A percentile compares a stretch with the other conserved stretches of the same genome.
Evolutionary conservation across 2,329 filamentous ascomycete species (phyloP).

Genomic region (Sclerotinia glacialis): DNA sequence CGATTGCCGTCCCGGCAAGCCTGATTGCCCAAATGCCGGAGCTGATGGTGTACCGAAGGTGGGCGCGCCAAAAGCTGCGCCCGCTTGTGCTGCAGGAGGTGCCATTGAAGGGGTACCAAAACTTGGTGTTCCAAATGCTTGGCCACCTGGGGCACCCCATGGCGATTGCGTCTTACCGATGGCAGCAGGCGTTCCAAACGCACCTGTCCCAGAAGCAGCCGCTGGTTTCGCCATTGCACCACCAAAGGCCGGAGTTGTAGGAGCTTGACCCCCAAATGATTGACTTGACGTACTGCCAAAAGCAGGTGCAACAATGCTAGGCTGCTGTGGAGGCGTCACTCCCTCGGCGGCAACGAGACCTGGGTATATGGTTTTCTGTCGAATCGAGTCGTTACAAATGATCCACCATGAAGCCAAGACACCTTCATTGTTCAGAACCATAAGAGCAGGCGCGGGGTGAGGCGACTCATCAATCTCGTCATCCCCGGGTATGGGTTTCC

Average conservation of each 20-base stretch:
- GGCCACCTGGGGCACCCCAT: conserved; percentile 39
- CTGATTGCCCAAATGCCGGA: conserved; percentile 39
- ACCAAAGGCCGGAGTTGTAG: conserved; percentile 40
- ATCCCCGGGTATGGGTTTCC: conserved; percentile 72
- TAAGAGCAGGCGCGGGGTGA: conserved; percentile 76
- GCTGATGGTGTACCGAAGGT: conserved; percentile 43
- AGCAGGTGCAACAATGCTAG: conserved; percentile 28
- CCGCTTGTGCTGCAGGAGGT: conserved; percentile 32
- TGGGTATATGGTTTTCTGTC: conserved; percentile 68
- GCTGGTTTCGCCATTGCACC: conserved; percentile 33
- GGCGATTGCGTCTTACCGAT: conserved; percentile 21
- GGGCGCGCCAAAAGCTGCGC: conserved; percentile 51
- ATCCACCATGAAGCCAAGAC: conserved; percentile 86
- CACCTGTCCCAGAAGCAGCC: conserved; percentile 36
- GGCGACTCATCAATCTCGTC: conserved; percentile 72
- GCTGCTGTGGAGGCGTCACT: conserved; percentile 31
- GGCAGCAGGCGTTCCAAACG: conserved; percentile 39
- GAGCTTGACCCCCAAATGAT: conserved; percentile 19
- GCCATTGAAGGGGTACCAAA: conserved; percentile 34
- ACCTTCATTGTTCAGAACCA: conserved; percentile 86
- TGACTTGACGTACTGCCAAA: conserved; percentile 34
- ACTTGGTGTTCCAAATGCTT: conserved; percentile 50
- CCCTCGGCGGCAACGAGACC: conserved; percentile 55
- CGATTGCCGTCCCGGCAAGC: conserved; percentile 49
- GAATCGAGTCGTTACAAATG: conserved; percentile 83